Conservation (phyloP, 2,329 filamentous ascomycete species). For the Xenoacremonium recifei region DNA sequence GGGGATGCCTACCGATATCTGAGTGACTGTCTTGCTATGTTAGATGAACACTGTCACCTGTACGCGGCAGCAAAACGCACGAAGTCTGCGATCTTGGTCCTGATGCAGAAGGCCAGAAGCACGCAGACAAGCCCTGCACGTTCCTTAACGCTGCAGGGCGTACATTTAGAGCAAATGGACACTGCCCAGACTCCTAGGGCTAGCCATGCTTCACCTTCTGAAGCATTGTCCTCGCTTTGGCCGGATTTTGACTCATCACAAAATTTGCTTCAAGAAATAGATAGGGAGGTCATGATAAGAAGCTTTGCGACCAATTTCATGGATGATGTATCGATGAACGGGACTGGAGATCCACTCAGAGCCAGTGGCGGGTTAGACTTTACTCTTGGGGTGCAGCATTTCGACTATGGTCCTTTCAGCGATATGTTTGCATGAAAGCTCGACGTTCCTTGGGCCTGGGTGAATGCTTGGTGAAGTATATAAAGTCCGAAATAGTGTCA, state of each 20-base stretch:
- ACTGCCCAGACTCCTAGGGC: neutral
- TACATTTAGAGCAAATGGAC: neutral
- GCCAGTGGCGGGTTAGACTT: too few relatives aligned
- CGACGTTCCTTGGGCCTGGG: too few relatives aligned
- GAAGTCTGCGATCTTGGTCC: conserved; percentile 6
- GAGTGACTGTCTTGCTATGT: conserved; percentile 40
- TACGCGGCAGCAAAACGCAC: conserved; percentile 11
- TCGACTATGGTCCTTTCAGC: too few relatives aligned
- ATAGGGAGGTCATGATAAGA: neutral
- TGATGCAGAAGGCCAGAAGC: conserved; percentile 3
- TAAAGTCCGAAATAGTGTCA: too few relatives aligned
- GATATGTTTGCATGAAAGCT: too few relatives aligned
- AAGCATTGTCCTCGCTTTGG: neutral
- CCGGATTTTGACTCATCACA: neutral
- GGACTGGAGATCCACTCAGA: too few relatives aligned
- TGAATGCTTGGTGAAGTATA: too few relatives aligned
- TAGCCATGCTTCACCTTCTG: neutral
- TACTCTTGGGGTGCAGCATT: too few relatives aligned
- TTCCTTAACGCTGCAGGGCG: too few relatives aligned
- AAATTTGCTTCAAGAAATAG: neutral
- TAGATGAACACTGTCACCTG: conserved; percentile 43
- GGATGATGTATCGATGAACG: too few relatives aligned
- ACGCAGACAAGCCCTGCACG: neutral
- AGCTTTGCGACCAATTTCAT: too few relatives aligned
- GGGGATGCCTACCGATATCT: conserved; percentile 36